These are phyloP conservation scores for Fusarium denticulatum DNA, from an alignment of 2,329 filamentous ascomycete species.

Conservation along the genomic window DNA sequence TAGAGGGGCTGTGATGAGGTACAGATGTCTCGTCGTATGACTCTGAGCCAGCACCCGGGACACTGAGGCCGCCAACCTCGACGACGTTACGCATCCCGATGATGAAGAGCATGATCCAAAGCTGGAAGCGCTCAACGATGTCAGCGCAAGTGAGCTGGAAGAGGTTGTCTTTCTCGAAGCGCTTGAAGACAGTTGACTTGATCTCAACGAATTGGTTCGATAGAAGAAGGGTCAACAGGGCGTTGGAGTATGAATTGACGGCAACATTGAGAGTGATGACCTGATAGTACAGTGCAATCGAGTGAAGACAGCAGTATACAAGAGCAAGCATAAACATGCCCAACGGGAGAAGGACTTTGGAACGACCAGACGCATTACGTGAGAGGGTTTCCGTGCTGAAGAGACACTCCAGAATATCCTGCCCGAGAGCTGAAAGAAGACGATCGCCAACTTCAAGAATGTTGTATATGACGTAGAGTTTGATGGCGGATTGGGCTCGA, in stretches of 20 bases:
- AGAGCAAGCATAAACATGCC: conserved; percentile 91
- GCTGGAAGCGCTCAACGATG: conserved; percentile 94
- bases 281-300: conserved; percentile 92
- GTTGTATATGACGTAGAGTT: conserved; percentile 99
- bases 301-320: conserved; percentile 87
- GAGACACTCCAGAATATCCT: conserved; percentile 95
- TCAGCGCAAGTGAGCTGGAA: conserved; percentile 98
- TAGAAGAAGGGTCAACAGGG: conserved; percentile 87
- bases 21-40: conserved; percentile 61
- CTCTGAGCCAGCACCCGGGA: conserved; percentile 64
- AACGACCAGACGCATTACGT: conserved; percentile 85
- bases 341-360: conserved; percentile 87
- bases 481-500: conserved; percentile 94
- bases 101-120: conserved; percentile 97
- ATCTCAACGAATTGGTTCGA: conserved; percentile 99
- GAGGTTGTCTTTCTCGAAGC: conserved; percentile 96
- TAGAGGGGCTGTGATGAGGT: conserved; percentile 74
- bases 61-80: conserved; percentile 86
- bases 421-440: conserved; percentile 87
- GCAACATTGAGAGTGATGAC: conserved; percentile 98
- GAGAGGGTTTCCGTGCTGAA: conserved; percentile 94
- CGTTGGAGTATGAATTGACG: conserved; percentile 98
- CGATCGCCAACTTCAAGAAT: conserved; percentile 93
- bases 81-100: conserved; percentile 97
- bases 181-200: conserved; percentile 98